Base-by-base conservation (phyloP, 345 rosid genomes). In the Passiflora organensis region DNA sequence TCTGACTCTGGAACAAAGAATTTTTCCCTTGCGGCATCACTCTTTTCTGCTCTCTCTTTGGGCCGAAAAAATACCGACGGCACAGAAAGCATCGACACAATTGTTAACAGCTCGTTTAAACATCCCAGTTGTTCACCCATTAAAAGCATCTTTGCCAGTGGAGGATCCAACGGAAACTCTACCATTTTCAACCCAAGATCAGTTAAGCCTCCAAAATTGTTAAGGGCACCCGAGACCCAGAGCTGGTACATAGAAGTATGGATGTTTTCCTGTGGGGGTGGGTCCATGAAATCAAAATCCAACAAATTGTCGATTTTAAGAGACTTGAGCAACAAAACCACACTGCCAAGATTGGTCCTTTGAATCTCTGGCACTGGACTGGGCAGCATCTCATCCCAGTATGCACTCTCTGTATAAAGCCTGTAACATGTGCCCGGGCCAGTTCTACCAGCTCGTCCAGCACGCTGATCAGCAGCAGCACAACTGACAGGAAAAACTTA, bases 171-270 rank as follows among this genome's bases (percentile, higher is more conserved):
- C 0, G 96, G 99, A 68, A 93, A 89, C 75, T 89, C 99, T 49
- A 93, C 94, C 99, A 93, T 93, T 78, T 93, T 93, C 99, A 95
- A 93, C 15, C 99, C 96, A 15, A 89, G 81, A 45, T 78, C 87
- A 1, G 99, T 93, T 55, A 93, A 65, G 46, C 77, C 79, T 39
- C 99, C 96, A 13, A 89, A 95, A 63, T 93, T 93, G 72, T 78
- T 83, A 18, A 89, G 94, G 12, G 96, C 99, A 36, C 95, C 96
- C 81, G 89, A 59, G 34, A 93, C 96, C 99, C 99, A 89, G 53
- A 93, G 63, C 76, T 93, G 99, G 76, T 93, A 86, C 99, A 93
- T 89, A 6, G 99, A 93, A 66, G 89, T 93, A 19, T 89, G 90
- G 68, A 93, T 93, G 80, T 93, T 93, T 32, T 93, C 99, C 66